A percentile compares a stretch with the other conserved stretches of the same genome.
phyloP scores from a whole-genome alignment of 495 filamentous ascomycete genomes.

The Diplogelasinospora grovesii region DNA sequence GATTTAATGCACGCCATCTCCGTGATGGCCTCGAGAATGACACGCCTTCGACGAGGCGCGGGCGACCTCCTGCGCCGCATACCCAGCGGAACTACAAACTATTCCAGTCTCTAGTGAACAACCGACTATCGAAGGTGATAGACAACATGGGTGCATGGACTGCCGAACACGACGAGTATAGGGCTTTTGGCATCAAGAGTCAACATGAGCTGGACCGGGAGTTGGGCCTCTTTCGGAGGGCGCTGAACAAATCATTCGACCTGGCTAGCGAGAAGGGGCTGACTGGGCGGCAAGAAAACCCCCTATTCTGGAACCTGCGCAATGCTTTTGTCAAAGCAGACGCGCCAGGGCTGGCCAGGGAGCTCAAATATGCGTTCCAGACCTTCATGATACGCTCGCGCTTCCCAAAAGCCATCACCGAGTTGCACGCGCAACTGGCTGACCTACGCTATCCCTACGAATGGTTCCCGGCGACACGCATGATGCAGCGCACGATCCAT shows the following conservation, averaged over 20 bases:
- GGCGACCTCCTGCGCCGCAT: too few species aligned
- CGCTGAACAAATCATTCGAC: conserved; percentile 28
- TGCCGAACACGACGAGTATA: conserved; percentile 18
- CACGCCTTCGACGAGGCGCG: too few species aligned
- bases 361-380: conserved; percentile 58
- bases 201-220: conserved; percentile 26
- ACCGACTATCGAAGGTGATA: conserved; percentile 11
- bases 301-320: conserved; percentile 48
- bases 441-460: conserved; percentile 81
- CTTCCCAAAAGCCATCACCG: conserved; percentile 25
- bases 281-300: conserved; percentile 33
- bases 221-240: conserved; percentile 27
- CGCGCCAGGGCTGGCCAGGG: conserved; percentile 38
- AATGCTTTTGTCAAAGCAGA: conserved; percentile 49
- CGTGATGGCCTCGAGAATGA: too few species aligned
- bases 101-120: conserved; percentile 21
- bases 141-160: conserved; percentile 10
- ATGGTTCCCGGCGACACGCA: conserved; percentile 80
- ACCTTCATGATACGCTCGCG: conserved; percentile 37
- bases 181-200: conserved; percentile 25
- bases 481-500: conserved; percentile 74
- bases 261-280: conserved; percentile 24
- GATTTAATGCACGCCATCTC: too few species aligned
- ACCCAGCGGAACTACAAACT: conserved; percentile 22
- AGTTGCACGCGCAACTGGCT: conserved; percentile 57